Conservation (phyloP, 306 rosid genomes). For the Canavalia ensiformis region DNA sequence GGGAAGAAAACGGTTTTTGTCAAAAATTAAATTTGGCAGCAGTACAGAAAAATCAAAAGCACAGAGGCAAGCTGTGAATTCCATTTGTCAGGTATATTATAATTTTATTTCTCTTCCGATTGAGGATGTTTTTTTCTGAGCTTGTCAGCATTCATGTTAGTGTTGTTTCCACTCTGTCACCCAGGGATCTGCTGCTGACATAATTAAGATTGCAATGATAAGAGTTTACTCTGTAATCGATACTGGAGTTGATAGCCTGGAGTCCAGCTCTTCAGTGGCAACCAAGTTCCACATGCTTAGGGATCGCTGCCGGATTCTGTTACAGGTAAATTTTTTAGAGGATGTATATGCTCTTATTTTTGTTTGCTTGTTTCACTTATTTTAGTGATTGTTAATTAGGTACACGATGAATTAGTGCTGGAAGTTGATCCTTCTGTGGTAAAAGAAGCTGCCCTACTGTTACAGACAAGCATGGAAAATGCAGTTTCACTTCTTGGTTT, state of each 20-base stretch:
- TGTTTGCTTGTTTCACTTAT: constrained; percentile 20
- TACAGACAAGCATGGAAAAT: constrained; percentile 89
- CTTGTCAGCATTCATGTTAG: constrained; percentile 37
- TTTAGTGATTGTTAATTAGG: constrained; percentile 61
- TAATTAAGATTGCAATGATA: constrained; percentile 91
- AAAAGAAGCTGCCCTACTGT: constrained; percentile 80
- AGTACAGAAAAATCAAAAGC: constrained; percentile 84
- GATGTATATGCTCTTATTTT: constrained; percentile 21
- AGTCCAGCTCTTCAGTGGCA: constrained; percentile 57
- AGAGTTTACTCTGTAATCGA: constrained; percentile 68
- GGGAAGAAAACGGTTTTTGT: constrained; percentile 90
- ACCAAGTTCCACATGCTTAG: constrained; percentile 60
- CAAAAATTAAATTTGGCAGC: constrained; percentile 86
- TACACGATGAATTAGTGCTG: constrained; percentile 93
- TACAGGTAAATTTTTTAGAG: constrained; percentile 73
- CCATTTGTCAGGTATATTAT: constrained; percentile 89
- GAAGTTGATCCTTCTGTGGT: constrained; percentile 85
- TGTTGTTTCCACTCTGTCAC: constrained; percentile 38
- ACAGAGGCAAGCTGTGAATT: constrained; percentile 97
- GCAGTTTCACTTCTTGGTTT: constrained; percentile 90
- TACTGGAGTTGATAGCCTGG: constrained; percentile 53
- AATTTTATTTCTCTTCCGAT: constrained; percentile 20
- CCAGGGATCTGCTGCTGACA: constrained; percentile 98
- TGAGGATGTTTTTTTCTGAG: constrained; percentile 16
- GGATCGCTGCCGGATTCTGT: constrained; percentile 78